These are phyloP conservation scores for Fusarium oligoseptatum DNA, from an alignment of 2,329 filamentous ascomycete genomes.

Conservation along the genomic window DNA sequence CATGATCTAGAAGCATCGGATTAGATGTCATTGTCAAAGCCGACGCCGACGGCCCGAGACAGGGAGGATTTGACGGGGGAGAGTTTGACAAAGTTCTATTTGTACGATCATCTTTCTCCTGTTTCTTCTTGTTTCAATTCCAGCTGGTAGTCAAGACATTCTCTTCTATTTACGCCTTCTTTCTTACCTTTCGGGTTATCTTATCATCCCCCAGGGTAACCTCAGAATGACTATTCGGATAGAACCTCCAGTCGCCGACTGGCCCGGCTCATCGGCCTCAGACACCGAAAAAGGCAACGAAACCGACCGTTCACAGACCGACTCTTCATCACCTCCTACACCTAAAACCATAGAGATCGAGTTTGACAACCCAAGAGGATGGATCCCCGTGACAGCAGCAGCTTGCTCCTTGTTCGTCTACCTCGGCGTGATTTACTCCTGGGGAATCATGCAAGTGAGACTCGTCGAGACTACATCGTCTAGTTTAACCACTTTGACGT, in stretches of 20 bases:
- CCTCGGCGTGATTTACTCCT: conserved; percentile 49
- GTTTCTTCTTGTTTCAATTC: neutral
- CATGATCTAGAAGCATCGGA: neutral
- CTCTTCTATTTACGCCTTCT: neutral
- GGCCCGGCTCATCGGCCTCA: neutral
- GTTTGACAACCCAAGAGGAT: conserved; percentile 33
- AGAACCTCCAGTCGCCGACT: neutral
- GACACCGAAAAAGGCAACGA: conserved; percentile 33
- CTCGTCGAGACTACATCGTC: conserved; percentile 44
- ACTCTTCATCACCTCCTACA: neutral
- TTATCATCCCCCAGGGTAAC: neutral
- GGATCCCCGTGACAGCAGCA: conserved; percentile 36
- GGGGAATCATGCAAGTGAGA: conserved; percentile 49
- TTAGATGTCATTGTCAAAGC: conserved; percentile 2
- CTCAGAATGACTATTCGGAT: neutral
- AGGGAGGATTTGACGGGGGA: neutral
- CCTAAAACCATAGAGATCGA: conserved; percentile 3
- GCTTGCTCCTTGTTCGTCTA: conserved; percentile 46
- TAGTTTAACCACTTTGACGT: conserved; percentile 45
- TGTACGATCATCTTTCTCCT: neutral
- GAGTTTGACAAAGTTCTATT: neutral
- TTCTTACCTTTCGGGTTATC: neutral
- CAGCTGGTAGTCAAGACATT: neutral
- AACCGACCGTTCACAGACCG: conserved; percentile 3
- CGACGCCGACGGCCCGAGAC: neutral